phyloP scores from a whole-genome alignment of 352 stramenopile genomes.

The Phytophthora parvispora region DNA sequence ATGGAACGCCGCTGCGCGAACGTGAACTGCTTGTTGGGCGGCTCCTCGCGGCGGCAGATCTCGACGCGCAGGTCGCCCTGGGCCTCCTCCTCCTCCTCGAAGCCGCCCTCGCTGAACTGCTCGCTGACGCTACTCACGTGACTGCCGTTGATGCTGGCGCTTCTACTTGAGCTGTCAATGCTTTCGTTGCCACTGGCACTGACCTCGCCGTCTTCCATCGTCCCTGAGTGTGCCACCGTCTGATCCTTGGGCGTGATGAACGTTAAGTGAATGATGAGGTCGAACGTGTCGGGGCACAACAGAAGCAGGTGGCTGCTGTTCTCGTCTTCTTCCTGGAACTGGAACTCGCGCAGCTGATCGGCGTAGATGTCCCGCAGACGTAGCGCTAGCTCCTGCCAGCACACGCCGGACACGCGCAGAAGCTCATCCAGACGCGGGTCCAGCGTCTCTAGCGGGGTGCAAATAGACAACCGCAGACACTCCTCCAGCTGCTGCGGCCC shows the following conservation, averaged over 20 bases:
- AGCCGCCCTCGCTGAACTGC: conserved; percentile 33
- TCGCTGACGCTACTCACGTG: conserved; percentile 20
- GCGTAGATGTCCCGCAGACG: conserved; percentile 83
- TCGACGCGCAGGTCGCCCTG: conserved; percentile 62
- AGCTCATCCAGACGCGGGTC: conserved; percentile 81
- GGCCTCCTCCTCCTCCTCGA: conserved; percentile 36
- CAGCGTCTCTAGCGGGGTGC: conserved; percentile 81
- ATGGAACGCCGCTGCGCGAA: conserved; percentile 86
- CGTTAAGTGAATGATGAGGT: conserved; percentile 90
- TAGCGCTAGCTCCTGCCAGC: conserved; percentile 83
- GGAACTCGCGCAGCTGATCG: conserved; percentile 87
- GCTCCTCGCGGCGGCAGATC: conserved; percentile 89
- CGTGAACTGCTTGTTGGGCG: conserved; percentile 81
- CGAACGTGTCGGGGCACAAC: conserved; percentile 83
- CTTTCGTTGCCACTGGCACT: conserved; percentile 28
- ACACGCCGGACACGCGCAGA: conserved; percentile 70
- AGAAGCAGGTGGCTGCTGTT: conserved; percentile 82
- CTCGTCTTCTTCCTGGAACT: conserved; percentile 81
- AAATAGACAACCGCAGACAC: conserved; percentile 84
- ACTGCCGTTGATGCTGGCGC: conserved; percentile 30
- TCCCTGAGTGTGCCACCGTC: not conserved
- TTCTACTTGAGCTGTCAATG: conserved; percentile 24
- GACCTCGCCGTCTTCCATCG: conserved; percentile 8
- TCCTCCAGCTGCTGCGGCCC: conserved; percentile 87
- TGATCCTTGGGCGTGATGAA: conserved; percentile 61